Base-by-base conservation (phyloP, 768 basidiomycete species). In the Termitomyces sp. region DNA sequence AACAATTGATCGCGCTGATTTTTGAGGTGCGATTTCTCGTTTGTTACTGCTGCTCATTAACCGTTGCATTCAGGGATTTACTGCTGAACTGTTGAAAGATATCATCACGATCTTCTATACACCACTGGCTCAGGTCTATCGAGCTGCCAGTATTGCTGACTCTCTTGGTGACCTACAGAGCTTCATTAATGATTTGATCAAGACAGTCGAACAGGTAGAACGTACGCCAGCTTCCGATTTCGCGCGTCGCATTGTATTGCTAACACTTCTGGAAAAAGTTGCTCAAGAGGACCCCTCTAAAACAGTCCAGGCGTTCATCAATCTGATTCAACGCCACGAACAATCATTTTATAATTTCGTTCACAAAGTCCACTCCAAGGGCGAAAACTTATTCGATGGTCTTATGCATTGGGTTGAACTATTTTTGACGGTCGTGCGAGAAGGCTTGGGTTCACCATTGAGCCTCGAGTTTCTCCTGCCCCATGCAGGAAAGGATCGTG, bases 101-200 rank as follows among this genome's bases (percentile, higher is more conserved):
- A 98, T 99, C 59, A 93, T 99, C 65, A 98, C 97, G 20, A 98
- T 99, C 58, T 99, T 99, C 73, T 99, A 99, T 71, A 76, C 95
- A 0, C 97, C 97, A 2, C 77, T 99, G 26, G 97, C 97, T 2
- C 93, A 96, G 68, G 97, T 98, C 1, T 99, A 98, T 75, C 87
- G 91, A 65, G 97, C 97, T 10, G 97, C 97, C 5, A 97, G 91
- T 69, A 98, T 99, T 54, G 89, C 91, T 12, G 96, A 98, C 69
- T 98, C 95, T 1, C 69, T 99, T 0, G 79, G 85, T 32, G 97
- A 98, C 69, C 66, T 98, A 49, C 97, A 98, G 72, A 92, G 80
- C 64, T 99, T 99, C 67, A 82, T 98, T 65, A 95, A 89, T 62
- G 97, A 99, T 69, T 81, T 99, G 56, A 96, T 98, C 67, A 85